These are phyloP conservation scores for Fusarium neocosmosporiellum DNA, from an alignment of 2,329 filamentous ascomycete genomes.

Conservation along the genomic window DNA sequence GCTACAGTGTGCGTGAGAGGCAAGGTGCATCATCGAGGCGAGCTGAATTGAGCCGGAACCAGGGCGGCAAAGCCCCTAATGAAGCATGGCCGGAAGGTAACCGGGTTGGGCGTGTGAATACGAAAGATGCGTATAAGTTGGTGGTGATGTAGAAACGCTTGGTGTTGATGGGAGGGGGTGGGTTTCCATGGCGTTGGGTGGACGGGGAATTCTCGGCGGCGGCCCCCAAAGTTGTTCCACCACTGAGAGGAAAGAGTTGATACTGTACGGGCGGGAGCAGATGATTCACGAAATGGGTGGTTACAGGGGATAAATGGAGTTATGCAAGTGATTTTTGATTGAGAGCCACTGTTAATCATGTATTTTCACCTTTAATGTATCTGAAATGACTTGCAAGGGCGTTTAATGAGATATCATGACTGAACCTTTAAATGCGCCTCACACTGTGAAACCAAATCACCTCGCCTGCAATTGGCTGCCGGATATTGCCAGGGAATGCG, in stretches of 20 bases:
- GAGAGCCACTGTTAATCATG: neutral
- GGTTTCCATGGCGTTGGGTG: neutral
- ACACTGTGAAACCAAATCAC: slow-evolving; percentile 5
- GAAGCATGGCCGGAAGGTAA: slow-evolving; percentile 8
- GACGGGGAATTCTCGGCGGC: slow-evolving; percentile 22
- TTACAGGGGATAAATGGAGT: neutral
- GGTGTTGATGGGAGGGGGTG: slow-evolving; percentile 20
- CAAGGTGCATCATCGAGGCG: slow-evolving; percentile 25
- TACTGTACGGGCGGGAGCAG: slow-evolving; percentile 1
- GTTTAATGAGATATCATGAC: neutral
- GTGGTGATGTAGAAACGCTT: slow-evolving; percentile 6
- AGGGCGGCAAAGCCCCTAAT: neutral
- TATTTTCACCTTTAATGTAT: too few relatives aligned
- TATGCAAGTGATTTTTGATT: neutral
- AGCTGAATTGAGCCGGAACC: neutral
- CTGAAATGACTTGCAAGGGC: neutral
- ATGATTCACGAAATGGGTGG: neutral
- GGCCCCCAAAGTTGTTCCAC: slow-evolving; percentile 43
- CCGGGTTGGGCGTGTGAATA: slow-evolving; percentile 4
- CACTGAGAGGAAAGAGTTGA: slow-evolving; percentile 17
- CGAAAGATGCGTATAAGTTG: slow-evolving; percentile 9
- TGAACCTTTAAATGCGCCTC: neutral
- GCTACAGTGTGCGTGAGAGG: slow-evolving; percentile 12
- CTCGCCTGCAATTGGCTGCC: slow-evolving; percentile 4
- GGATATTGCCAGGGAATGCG: slow-evolving; percentile 2